A percentile compares a stretch with the other conserved stretches of the same genome.
phyloP scores from a whole-genome alignment of 257 asterid genomes.

The Paraleonurus japonicus region DNA sequence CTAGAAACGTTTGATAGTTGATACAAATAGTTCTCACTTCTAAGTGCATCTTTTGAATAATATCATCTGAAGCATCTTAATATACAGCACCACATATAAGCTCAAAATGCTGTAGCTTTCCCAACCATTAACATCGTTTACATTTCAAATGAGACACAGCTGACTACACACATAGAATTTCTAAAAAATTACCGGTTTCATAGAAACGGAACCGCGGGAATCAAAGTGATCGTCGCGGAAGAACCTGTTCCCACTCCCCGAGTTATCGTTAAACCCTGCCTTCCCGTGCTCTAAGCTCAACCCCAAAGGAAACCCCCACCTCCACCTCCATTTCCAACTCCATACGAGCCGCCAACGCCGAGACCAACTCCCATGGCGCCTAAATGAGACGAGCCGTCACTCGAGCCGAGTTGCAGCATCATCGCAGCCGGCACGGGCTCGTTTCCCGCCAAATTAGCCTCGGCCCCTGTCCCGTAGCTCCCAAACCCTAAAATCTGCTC shows the following conservation, averaged over 20 bases:
- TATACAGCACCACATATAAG: background rate
- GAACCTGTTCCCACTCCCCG: slow-evolving; percentile 66
- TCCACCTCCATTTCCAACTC: slow-evolving; percentile 49
- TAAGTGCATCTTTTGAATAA: background rate
- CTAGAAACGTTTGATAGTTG: background rate
- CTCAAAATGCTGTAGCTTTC: slow-evolving; percentile 1
- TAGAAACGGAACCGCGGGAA: slow-evolving; percentile 60
- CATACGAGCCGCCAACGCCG: slow-evolving; percentile 45
- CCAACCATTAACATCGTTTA: background rate
- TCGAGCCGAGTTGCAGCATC: slow-evolving; percentile 63
- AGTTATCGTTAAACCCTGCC: slow-evolving; percentile 56
- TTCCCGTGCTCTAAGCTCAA: slow-evolving; percentile 90
- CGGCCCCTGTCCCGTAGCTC: slow-evolving; percentile 45
- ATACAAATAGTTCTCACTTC: background rate
- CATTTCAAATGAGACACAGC: slow-evolving; percentile 12
- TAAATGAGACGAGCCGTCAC: slow-evolving; percentile 61
- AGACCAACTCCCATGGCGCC: slow-evolving; percentile 53
- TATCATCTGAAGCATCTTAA: background rate
- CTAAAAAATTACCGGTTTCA: slow-evolving; percentile 46
- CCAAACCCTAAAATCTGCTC: slow-evolving; percentile 87
- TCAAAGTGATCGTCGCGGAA: slow-evolving; percentile 53
- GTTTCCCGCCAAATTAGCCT: slow-evolving; percentile 51
- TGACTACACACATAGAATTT: background rate
- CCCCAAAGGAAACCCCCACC: slow-evolving; percentile 83
- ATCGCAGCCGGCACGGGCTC: slow-evolving; percentile 45